phyloP scores from a whole-genome alignment of 2,329 filamentous ascomycete species.

The Truncatella angustata region DNA sequence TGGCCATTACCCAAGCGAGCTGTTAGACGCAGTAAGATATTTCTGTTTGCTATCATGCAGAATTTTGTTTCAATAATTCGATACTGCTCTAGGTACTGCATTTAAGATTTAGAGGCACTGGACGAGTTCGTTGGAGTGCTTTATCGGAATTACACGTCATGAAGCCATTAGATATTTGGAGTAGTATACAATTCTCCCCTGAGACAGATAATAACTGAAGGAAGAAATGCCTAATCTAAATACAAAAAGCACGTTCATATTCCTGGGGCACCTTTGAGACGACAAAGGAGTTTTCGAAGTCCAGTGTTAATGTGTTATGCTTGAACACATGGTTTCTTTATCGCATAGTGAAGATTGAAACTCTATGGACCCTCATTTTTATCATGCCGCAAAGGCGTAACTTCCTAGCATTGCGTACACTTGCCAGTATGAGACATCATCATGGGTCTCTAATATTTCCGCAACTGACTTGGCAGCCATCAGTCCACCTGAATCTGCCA shows the following conservation, averaged over 20 bases:
- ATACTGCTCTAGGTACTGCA: neutral
- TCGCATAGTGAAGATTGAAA: neutral
- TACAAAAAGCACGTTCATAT: neutral
- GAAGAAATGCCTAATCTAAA: conserved; percentile 8
- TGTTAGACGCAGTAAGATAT: neutral
- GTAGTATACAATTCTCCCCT: conserved; percentile 20
- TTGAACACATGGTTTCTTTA: neutral
- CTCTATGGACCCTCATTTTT: neutral
- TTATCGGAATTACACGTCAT: conserved; percentile 23
- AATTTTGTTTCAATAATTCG: neutral
- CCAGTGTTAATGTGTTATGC: neutral
- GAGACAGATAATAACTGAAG: conserved; percentile 20
- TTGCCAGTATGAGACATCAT: conserved; percentile 17
- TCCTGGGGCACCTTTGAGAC: neutral
- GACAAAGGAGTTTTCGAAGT: neutral
- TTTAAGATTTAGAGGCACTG: conserved; percentile 14
- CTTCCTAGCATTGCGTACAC: conserved; percentile 24
- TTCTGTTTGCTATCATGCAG: neutral
- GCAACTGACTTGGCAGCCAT: conserved; percentile 14
- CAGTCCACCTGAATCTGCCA: conserved; percentile 17
- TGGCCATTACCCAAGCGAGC: neutral
- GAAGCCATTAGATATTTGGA: conserved; percentile 14
- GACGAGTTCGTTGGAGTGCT: conserved; percentile 21
- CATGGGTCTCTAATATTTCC: conserved; percentile 7
- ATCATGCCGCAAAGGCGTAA: conserved; percentile 22